phyloP scores from a whole-genome alignment of 169 alveolate species.

The Plasmodium vinckei region DNA sequence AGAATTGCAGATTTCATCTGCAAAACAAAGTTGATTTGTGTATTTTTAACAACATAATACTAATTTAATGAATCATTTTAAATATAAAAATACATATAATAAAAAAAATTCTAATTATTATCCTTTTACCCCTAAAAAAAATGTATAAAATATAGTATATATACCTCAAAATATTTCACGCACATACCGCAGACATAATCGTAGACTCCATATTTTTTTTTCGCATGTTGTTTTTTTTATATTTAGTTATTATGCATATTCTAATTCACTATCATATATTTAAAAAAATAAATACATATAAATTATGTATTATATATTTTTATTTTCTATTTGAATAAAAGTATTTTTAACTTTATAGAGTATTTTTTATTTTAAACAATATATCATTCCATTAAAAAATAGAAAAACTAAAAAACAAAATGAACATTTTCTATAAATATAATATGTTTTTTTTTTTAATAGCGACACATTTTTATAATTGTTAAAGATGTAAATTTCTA shows the following conservation, averaged over 20 bases:
- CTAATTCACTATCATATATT: neutral
- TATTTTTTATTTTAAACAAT: too few species aligned
- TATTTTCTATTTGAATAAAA: neutral
- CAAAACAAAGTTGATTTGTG: neutral
- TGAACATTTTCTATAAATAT: too few species aligned
- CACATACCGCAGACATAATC: neutral
- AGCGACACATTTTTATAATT: too few species aligned
- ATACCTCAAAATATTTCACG: neutral
- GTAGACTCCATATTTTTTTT: constrained; percentile 1
- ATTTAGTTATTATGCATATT: neutral
- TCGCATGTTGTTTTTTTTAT: constrained; percentile 1
- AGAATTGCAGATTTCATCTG: constrained; percentile 41
- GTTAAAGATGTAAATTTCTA: too few species aligned
- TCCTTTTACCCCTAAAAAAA: too few species aligned
- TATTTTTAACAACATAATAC: too few species aligned
- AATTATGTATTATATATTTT: neutral
- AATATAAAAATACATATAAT: constrained; percentile 18
- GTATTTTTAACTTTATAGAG: neutral
- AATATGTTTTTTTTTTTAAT: too few species aligned
- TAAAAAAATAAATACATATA: neutral
- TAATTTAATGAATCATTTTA: constrained; percentile 1
- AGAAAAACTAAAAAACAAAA: too few species aligned
- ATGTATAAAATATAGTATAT: too few species aligned
- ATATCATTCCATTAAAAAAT: too few species aligned
- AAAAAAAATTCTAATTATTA: constrained; percentile 24